These are phyloP conservation scores for Eimeria brunetti DNA, from an alignment of 169 alveolate genomes.

Conservation along the genomic window DNA sequence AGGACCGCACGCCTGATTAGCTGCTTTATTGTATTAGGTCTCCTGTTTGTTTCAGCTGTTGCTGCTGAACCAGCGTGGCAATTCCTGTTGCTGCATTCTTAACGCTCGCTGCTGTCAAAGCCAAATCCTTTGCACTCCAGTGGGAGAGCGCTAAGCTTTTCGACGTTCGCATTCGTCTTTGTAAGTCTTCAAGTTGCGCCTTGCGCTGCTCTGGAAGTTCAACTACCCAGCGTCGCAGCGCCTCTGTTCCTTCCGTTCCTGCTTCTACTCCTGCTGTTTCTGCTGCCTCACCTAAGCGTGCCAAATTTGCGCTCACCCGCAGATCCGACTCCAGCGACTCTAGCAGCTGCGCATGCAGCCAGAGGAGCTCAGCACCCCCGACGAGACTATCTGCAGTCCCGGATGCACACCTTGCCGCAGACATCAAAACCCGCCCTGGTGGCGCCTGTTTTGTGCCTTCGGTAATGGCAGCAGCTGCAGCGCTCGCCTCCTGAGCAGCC, in stretches of 20 bases:
- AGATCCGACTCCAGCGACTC: conserved; percentile 1
- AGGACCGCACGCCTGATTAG: not conserved
- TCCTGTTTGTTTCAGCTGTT: not conserved
- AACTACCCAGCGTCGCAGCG: not conserved
- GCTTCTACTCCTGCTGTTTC: not conserved
- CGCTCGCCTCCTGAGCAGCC: not conserved
- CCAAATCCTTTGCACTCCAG: conserved; percentile 15
- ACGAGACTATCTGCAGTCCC: not conserved
- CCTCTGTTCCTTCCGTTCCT: not conserved
- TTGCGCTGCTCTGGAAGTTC: not conserved
- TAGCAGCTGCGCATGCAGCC: conserved; percentile 11
- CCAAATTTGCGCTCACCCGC: not conserved
- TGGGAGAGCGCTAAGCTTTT: not conserved
- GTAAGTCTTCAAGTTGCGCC: not conserved
- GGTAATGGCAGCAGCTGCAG: not conserved
- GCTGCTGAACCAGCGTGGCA: not conserved
- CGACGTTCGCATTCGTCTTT: not conserved
- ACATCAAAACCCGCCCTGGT: not conserved
- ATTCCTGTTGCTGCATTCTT: conserved; percentile 1
- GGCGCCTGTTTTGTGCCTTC: not conserved
- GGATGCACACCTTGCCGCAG: not conserved
- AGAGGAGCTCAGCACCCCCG: not conserved
- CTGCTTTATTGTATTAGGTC: not conserved
- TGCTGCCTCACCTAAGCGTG: not conserved
- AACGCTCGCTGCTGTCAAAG: not conserved